Conservation (phyloP, 164 flowering plant genomes). For the Berberis vulgaris region DNA sequence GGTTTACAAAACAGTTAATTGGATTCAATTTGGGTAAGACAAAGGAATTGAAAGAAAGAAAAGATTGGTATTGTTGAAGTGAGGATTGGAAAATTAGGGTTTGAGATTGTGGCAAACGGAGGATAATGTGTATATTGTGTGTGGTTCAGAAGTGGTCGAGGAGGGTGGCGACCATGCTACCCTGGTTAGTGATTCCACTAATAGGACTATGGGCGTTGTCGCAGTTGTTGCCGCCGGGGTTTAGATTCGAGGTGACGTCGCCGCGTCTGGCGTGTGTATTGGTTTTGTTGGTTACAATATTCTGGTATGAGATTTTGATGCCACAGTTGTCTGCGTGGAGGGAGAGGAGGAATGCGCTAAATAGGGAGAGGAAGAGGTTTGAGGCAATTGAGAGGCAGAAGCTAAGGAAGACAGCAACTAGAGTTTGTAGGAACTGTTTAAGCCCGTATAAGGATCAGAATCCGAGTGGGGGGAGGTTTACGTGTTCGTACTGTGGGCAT, state of each 20-base stretch:
- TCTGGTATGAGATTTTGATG: not conserved
- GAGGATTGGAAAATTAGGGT: not conserved
- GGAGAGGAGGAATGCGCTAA: not conserved
- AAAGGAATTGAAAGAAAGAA: no score
- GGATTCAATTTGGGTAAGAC: no score
- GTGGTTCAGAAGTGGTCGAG: not conserved
- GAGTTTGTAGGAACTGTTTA: not conserved
- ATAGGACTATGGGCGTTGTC: not conserved
- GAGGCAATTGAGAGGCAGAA: not conserved
- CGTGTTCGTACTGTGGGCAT: not conserved
- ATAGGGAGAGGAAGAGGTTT: not conserved
- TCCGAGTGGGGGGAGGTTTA: not conserved
- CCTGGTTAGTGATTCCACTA: not conserved
- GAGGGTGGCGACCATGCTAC: not conserved
- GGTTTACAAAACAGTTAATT: no score
- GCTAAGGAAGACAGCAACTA: not conserved
- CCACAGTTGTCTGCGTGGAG: not conserved
- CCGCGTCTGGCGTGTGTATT: not conserved
- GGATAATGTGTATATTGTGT: not conserved
- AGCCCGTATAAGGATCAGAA: not conserved
- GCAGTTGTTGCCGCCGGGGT: not conserved
- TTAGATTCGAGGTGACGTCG: not conserved
- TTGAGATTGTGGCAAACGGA: not conserved
- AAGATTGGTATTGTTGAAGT: no score
- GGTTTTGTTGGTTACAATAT: not conserved